Conservation (phyloP, 495 filamentous ascomycete species). For the Barbatosphaeria neglecta region DNA sequence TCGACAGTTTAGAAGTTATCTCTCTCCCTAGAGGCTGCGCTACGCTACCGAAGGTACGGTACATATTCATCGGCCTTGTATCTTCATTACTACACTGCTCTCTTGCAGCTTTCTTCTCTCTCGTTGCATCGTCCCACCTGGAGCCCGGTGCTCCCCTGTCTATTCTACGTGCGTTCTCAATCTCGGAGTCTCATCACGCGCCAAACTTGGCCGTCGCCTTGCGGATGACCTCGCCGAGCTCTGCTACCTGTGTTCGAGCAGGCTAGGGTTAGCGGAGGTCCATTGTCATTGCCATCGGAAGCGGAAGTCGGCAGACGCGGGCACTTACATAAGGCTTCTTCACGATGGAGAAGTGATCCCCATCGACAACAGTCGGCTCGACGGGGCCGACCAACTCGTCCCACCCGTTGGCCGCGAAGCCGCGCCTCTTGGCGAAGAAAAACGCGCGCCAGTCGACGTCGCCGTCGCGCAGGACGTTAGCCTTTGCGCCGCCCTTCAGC, state of each 20-base stretch:
- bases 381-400: conserved; percentile 45
- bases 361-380: conserved; percentile 36
- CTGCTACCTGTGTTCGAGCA: not conserved
- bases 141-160: not conserved
- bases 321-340: conserved; percentile 33
- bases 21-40: too few relatives aligned
- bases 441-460: conserved; percentile 21
- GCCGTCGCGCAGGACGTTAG: conserved; percentile 35
- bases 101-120: too few relatives aligned
- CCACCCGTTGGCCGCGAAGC: conserved; percentile 55
- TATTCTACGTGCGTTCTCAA: too few relatives aligned
- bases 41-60: too few relatives aligned
- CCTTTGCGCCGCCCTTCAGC: conserved; percentile 36
- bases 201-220: not conserved
- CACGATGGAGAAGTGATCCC: conserved; percentile 48
- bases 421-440: conserved; percentile 48
- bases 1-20: too few relatives aligned
- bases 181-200: too few relatives aligned
- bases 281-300: too few relatives aligned
- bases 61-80: too few relatives aligned
- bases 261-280: too few relatives aligned
- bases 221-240: not conserved
- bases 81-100: too few relatives aligned
- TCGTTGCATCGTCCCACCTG: too few relatives aligned
- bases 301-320: too few relatives aligned